A percentile compares a stretch with the other conserved stretches of the same genome.
Conservation (phyloP, 441 rosid genomes). For the Erysimum pusillum region DNA sequence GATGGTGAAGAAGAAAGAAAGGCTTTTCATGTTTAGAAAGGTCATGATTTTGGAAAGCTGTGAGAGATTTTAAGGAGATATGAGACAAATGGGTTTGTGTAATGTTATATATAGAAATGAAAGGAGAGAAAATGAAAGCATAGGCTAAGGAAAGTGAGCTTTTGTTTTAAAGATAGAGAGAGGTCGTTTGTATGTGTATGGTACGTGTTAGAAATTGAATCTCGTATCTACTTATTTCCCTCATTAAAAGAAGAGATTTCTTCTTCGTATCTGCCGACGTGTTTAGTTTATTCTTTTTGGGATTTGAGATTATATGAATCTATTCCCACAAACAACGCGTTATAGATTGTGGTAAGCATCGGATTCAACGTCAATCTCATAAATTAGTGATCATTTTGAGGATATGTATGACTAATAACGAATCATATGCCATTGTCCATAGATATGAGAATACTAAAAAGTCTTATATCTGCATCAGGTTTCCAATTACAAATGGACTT, state of each 20-base stretch:
- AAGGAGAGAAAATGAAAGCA: neutral
- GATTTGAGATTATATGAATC: slow-evolving; percentile 6
- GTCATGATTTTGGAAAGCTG: slow-evolving; percentile 31
- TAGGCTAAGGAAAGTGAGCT: slow-evolving; percentile 29
- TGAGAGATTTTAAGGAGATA: neutral
- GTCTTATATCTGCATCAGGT: slow-evolving; percentile 21
- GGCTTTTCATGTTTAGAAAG: slow-evolving; percentile 2
- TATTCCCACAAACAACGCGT: slow-evolving; percentile 28
- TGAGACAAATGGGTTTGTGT: slow-evolving; percentile 34
- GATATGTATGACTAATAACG: slow-evolving; percentile 18
- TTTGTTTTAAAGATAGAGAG: slow-evolving; percentile 25
- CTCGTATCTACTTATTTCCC: slow-evolving; percentile 19
- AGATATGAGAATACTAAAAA: neutral
- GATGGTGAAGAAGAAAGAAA: slow-evolving; percentile 30
- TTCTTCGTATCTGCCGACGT: slow-evolving; percentile 38
- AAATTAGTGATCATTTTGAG: slow-evolving; percentile 18
- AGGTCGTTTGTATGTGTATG: slow-evolving; percentile 15
- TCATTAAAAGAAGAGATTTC: slow-evolving; percentile 29
- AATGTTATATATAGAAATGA: slow-evolving; percentile 26
- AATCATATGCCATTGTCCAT: slow-evolving; percentile 38
- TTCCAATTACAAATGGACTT: neutral
- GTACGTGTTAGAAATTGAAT: slow-evolving; percentile 35
- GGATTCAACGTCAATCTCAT: slow-evolving; percentile 36
- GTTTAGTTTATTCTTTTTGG: slow-evolving; percentile 31
- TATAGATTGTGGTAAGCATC: slow-evolving; percentile 30